Evolutionary conservation across 352 stramenopile species (phyloP).

Genomic region (Phytopythium chamaehyphon): DNA sequence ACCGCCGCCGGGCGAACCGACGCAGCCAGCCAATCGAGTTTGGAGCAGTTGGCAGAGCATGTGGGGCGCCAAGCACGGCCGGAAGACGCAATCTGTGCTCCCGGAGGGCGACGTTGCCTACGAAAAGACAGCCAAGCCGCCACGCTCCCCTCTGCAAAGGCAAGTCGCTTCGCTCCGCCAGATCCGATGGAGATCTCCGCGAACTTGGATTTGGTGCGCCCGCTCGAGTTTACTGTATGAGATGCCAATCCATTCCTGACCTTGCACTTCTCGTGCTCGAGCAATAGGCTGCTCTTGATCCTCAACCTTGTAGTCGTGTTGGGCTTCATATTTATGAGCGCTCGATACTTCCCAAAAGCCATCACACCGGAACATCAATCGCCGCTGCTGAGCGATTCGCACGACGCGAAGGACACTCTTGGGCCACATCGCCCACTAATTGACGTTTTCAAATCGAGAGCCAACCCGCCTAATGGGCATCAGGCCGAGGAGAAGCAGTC

Average conservation of each 20-base stretch:
- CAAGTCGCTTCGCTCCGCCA: neutral
- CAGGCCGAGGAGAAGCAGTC: no score
- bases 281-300: constrained; percentile 38
- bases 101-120: neutral
- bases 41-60: neutral
- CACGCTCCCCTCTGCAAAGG: neutral
- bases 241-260: neutral
- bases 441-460: no score
- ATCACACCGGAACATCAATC: constrained; percentile 23
- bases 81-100: constrained; percentile 3
- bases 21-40: neutral
- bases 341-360: constrained; percentile 36
- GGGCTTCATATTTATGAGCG: constrained; percentile 53
- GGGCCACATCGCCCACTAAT: neutral
- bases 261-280: neutral
- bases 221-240: neutral
- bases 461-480: no score
- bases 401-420: neutral
- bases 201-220: constrained; percentile 18
- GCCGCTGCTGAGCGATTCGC: constrained; percentile 24
- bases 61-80: constrained; percentile 1
- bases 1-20: neutral
- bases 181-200: constrained; percentile 4
- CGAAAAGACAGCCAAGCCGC: neutral
- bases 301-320: constrained; percentile 40